Evolutionary conservation across 1,139 yeast species (phyloP).

Genomic region (Scheffersomyces insectosa): DNA sequence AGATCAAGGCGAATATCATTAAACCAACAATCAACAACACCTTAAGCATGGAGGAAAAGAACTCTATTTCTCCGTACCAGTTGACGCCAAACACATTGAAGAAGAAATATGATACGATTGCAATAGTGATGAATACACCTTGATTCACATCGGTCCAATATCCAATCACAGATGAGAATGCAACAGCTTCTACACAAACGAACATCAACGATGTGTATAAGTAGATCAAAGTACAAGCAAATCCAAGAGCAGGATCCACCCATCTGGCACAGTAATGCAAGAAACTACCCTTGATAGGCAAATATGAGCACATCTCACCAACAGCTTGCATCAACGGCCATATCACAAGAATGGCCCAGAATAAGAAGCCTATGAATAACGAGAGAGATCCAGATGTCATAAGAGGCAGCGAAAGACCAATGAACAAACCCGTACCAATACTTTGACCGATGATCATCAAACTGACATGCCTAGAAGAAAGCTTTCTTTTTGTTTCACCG

Average conservation of each 20-base stretch:
- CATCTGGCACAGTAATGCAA: slow-evolving; percentile 39
- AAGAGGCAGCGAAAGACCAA: slow-evolving; percentile 37
- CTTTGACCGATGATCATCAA: slow-evolving; percentile 55
- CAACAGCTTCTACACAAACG: slow-evolving; percentile 38
- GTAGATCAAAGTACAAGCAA: slow-evolving; percentile 38
- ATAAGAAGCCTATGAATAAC: slow-evolving; percentile 35
- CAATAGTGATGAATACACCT: slow-evolving; percentile 37
- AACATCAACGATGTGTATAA: slow-evolving; percentile 39
- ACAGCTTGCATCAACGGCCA: slow-evolving; percentile 44
- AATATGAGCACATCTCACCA: slow-evolving; percentile 42
- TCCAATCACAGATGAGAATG: slow-evolving; percentile 35
- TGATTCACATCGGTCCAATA: slow-evolving; percentile 43
- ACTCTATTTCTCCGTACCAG: slow-evolving; percentile 44
- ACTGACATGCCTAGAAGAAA: slow-evolving; percentile 46
- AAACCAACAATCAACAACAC: slow-evolving; percentile 40
- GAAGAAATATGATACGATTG: slow-evolving; percentile 26
- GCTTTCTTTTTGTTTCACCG: slow-evolving; percentile 38
- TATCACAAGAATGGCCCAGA: slow-evolving; percentile 35
- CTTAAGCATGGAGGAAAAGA: slow-evolving; percentile 36
- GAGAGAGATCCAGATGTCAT: slow-evolving; percentile 39
- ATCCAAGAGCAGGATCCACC: slow-evolving; percentile 43
- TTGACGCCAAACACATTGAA: slow-evolving; percentile 39
- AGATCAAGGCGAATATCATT: slow-evolving; percentile 38
- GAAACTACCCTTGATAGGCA: slow-evolving; percentile 42
- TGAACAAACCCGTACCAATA: slow-evolving; percentile 50